Conservation (phyloP, 768 basidiomycete species). For the Russula sp. region DNA sequence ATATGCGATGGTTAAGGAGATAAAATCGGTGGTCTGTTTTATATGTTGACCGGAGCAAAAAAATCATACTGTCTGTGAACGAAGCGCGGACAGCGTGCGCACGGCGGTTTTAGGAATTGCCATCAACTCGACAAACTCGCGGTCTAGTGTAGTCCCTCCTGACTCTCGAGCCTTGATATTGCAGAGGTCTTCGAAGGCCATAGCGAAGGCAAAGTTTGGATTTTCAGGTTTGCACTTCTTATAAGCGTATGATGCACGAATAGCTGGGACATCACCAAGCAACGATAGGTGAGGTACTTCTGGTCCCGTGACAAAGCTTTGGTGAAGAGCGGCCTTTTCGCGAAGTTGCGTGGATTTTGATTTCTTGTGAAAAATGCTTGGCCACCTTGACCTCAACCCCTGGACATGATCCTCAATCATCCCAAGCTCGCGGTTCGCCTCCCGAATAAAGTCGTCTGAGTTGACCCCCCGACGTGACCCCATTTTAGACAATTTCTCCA, state of each 20-base stretch:
- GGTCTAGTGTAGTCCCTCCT: constrained; percentile 7
- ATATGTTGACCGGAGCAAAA: not conserved
- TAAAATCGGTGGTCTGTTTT: not conserved
- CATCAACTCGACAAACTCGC: constrained; percentile 25
- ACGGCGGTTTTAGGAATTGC: constrained; percentile 29
- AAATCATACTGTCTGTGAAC: not conserved
- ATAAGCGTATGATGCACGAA: constrained; percentile 19
- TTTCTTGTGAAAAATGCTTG: not conserved
- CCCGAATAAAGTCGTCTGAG: constrained; percentile 25
- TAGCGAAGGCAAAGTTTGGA: constrained; percentile 4
- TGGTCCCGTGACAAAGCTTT: constrained; percentile 6
- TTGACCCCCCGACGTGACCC: not conserved
- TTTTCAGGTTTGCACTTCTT: not conserved
- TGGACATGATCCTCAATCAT: constrained; percentile 37
- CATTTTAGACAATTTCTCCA: not conserved
- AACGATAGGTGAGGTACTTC: constrained; percentile 6
- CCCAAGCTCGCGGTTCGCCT: constrained; percentile 28
- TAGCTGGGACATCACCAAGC: constrained; percentile 4
- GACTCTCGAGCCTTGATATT: constrained; percentile 14
- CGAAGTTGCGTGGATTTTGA: not conserved
- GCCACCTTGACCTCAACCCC: constrained; percentile 20
- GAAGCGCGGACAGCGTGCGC: constrained; percentile 11
- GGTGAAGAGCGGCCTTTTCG: not conserved
- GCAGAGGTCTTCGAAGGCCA: constrained; percentile 14
- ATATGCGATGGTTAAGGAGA: not conserved